These are phyloP conservation scores for Hemisphaericaspora nanyangensis DNA, from an alignment of 805 yeast species.

Conservation along the genomic window DNA sequence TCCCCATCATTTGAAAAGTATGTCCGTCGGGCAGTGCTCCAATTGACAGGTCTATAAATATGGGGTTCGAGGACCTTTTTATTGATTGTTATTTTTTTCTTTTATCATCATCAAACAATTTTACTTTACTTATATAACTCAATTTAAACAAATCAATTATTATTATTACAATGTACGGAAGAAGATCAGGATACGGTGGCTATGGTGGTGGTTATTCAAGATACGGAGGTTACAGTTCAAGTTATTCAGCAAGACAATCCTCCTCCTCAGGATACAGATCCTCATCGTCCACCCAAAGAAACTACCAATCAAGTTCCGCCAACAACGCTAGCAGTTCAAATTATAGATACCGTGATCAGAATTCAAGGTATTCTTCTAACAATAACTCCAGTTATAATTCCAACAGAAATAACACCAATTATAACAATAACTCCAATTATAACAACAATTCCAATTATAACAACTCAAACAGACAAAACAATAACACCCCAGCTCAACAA, in stretches of 20 bases:
- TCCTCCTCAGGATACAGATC: not conserved
- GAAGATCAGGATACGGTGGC: constrained; percentile 1
- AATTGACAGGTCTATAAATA: too few relatives aligned
- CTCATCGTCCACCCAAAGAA: not conserved
- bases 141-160: not conserved
- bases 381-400: not conserved
- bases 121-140: not conserved
- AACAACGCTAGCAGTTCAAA: not conserved
- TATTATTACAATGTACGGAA: not conserved
- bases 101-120: not conserved
- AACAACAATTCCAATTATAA: constrained; percentile 1
- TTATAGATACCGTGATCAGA: not conserved
- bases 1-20: too few relatives aligned
- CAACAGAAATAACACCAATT: constrained; percentile 1
- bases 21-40: too few relatives aligned
- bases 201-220: constrained; percentile 4
- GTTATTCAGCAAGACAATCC: not conserved
- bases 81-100: too few relatives aligned
- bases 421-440: constrained; percentile 1
- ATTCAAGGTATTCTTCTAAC: not conserved
- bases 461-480: not conserved
- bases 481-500: not conserved
- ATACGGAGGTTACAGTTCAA: not conserved
- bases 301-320: constrained; percentile 1
- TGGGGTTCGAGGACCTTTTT: too few relatives aligned